phyloP scores from a whole-genome alignment of 345 rosid genomes.

The Citrus maxima region DNA sequence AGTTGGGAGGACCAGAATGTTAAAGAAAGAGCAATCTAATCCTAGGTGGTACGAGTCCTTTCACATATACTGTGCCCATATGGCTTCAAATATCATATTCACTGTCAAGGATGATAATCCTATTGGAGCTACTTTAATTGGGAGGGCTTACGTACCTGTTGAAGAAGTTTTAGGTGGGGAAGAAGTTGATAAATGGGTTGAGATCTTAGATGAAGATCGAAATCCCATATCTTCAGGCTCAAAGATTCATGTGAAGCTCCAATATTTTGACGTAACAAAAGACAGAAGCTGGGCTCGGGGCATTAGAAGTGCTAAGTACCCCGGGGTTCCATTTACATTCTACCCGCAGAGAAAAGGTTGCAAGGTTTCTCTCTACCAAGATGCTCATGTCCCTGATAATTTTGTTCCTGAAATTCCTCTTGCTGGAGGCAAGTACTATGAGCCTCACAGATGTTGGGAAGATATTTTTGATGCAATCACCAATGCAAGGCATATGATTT shows the following conservation, averaged over 20 bases:
- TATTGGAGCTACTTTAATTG: conserved; percentile 85
- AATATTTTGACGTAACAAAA: conserved; percentile 64
- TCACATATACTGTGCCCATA: conserved; percentile 89
- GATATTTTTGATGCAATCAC: conserved; percentile 86
- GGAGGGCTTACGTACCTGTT: conserved; percentile 81
- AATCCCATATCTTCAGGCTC: conserved; percentile 57
- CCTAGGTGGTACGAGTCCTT: conserved; percentile 92
- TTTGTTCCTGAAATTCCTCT: conserved; percentile 88
- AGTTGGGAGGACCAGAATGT: conserved; percentile 80
- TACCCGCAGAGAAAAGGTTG: conserved; percentile 85
- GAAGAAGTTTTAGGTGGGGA: conserved; percentile 67
- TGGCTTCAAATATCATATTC: conserved; percentile 76
- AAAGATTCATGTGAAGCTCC: conserved; percentile 90
- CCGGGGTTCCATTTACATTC: conserved; percentile 94
- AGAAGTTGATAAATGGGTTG: conserved; percentile 90
- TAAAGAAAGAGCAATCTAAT: conserved; percentile 51
- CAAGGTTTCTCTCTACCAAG: conserved; percentile 87
- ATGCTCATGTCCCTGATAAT: conserved; percentile 85
- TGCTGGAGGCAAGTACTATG: conserved; percentile 76
- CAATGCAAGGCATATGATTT: conserved; percentile 83
- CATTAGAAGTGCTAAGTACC: conserved; percentile 63
- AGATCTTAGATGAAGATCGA: conserved; percentile 62
- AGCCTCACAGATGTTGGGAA: conserved; percentile 97
- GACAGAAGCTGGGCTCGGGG: conserved; percentile 72
- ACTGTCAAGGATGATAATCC: conserved; percentile 89